Evolutionary conservation across 1,139 yeast genomes (phyloP), one percentile per base, ranked within the genome.

Genomic region (Scheffersomyces titani): DNA sequence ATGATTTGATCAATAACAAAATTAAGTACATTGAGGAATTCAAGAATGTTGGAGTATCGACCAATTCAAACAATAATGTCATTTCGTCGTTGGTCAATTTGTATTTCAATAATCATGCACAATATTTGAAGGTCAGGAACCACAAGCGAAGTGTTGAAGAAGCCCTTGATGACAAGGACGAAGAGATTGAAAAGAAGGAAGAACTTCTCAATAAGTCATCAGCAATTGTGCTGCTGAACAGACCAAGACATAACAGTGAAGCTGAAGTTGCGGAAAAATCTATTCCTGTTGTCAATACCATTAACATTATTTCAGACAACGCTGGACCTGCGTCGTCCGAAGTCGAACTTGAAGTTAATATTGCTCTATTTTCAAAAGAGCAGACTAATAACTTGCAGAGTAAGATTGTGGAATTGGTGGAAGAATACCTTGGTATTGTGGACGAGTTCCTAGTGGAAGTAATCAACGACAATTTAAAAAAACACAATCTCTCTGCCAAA

Each of bases 381-480:
- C 60, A 53, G 18, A 57, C 51, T 24, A 60, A 54, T 11, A 57
- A 59, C 3, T 62, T 82, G 24, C 71, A 70, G 24, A 61, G 63
- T 0, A 78, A 77, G 60, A 72, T 85, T 20, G 74, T 71, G 19
- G 70, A 68, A 2, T 72, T 83, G 56, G 70, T 85, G 44, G 86
- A 80, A 57, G 86, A 83, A 58, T 82, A 76, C 57, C 67, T 85
- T 54, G 89, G 89, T 0, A 73, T 82, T 44, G 68, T 71, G 55
- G 90, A 85, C 61, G 83, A 81, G 5, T 79, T 82, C 36, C 72
- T 85, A 60, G 70, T 78, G 6, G 76, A 77, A 6, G 82, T 79
- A 50, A 74, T 85, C 18, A 65, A 72, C 51, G 74, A 74, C 24
- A 74, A 77, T 55, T 66, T 84, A 7, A 62, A 69, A 22, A 70